Evolutionary conservation across 495 filamentous ascomycete genomes (phyloP), one percentile per base, ranked within the genome.

Genomic region (Letharia columbiana): DNA sequence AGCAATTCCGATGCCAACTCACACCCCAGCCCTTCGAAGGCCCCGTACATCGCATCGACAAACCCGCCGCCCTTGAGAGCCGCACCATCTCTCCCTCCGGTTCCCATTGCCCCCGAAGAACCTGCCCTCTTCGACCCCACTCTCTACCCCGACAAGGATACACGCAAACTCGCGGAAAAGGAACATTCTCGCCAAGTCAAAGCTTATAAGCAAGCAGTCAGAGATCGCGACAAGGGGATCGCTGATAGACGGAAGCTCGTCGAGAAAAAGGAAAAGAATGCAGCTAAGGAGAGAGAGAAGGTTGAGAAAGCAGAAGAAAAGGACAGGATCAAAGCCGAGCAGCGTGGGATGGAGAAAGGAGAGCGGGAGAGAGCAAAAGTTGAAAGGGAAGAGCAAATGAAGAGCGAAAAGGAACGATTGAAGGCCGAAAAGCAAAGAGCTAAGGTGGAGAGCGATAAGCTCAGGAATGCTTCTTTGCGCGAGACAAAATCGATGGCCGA

Each of bases 161-260:
- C 81, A 31, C 84, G 84, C 20, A 91, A 88, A 70, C 77, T 83
- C 42, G 87, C 84, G 5, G 83, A 87, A 70, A 87, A 84, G 66
- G 83, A 88, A 64, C 82, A 85, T 60, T 80, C 78, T 65, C 78
- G 76, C 23, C 78, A 74, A 0, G 70, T 81, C 40, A 90, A 90
- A 69, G 76, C 76, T 6, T 87, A 87, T 75, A 78, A 85, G 59
- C 79, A 79, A 68, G 78, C 82, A 13, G 72, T 90, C 63, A 90
- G 88, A 71, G 82, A 87, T 62, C 83, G 83, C 5, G 83, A 85
- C 11, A 87, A 79, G 64, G 78, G 80, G 1, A 75, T 89, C n/a
- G 83, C 78, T 62, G 83, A 85, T 42, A 79, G 86, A 0, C 75
- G 80, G 28, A 87, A 85, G 68, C 69, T 83, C 4, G 52, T 84